Conservation (phyloP, 1,284 basidiomycete genomes). For the Sporisorium reilianum region DNA sequence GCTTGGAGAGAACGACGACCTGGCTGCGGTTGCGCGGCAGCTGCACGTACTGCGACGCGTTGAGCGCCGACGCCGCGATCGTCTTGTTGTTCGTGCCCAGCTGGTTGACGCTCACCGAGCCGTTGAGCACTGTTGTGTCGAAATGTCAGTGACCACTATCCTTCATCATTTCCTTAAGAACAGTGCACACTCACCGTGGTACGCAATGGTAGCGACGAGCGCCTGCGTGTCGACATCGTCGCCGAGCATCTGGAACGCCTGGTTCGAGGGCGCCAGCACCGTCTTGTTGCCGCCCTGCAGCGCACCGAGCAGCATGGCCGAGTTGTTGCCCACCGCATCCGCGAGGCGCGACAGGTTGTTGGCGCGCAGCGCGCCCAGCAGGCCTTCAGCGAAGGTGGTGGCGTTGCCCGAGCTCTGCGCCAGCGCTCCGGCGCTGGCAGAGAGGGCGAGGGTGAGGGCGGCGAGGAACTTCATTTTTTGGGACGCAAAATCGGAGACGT, state of each 20-base stretch:
- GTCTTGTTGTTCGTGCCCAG: slow-evolving; percentile 70
- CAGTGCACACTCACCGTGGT: slow-evolving; percentile 72
- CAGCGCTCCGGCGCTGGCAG: slow-evolving; percentile 35
- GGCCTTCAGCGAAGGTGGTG: slow-evolving; percentile 48
- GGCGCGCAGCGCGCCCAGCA: slow-evolving; percentile 45
- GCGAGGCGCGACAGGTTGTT: slow-evolving; percentile 53
- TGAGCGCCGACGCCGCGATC: slow-evolving; percentile 77
- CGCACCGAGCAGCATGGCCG: slow-evolving; percentile 28
- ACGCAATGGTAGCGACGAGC: slow-evolving; percentile 74
- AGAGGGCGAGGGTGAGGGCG: slow-evolving; percentile 39
- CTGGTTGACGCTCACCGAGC: slow-evolving; percentile 72
- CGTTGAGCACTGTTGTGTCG: slow-evolving; percentile 73
- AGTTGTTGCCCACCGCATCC: slow-evolving; percentile 50
- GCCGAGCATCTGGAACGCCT: slow-evolving; percentile 67
- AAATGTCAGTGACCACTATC: too few species aligned
- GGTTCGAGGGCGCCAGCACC: slow-evolving; percentile 71
- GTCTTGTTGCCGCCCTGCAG: slow-evolving; percentile 62
- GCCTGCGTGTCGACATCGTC: slow-evolving; percentile 69
- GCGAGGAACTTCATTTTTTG: slow-evolving; percentile 56
- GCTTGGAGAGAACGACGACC: slow-evolving; percentile 75
- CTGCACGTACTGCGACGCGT: slow-evolving; percentile 70
- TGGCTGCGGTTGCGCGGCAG: slow-evolving; percentile 71
- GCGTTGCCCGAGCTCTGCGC: slow-evolving; percentile 46
- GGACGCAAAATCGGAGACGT: slow-evolving; percentile 9
- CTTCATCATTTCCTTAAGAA: too few species aligned